phyloP scores from a whole-genome alignment of 192 early-diverging fungal species.

The Umbelopsis isabellina region DNA sequence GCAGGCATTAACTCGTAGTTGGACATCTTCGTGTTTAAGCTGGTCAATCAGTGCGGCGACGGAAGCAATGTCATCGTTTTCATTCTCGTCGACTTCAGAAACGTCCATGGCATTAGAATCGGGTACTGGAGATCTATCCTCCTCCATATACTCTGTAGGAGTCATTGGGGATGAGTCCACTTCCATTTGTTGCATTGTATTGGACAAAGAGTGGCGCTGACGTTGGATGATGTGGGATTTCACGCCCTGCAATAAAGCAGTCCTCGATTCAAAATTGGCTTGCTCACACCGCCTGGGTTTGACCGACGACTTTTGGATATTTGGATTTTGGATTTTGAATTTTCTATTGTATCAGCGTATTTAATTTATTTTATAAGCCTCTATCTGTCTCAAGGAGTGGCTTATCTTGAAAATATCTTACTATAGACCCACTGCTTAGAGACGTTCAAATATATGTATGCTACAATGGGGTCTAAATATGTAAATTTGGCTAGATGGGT shows the following conservation, averaged over 20 bases:
- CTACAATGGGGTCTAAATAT: too few species aligned
- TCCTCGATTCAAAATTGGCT: neutral
- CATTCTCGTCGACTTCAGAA: slow-evolving; percentile 20
- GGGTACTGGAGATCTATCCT: slow-evolving; percentile 21
- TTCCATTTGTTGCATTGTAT: slow-evolving; percentile 25
- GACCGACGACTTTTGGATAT: too few species aligned
- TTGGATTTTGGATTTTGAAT: too few species aligned
- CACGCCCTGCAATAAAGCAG: slow-evolving; percentile 21
- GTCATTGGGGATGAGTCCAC: slow-evolving; percentile 22
- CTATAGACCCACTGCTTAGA: too few species aligned
- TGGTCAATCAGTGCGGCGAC: slow-evolving; percentile 93
- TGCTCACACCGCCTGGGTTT: too few species aligned
- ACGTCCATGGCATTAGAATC: slow-evolving; percentile 21
- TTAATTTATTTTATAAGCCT: too few species aligned
- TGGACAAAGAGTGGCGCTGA: slow-evolving; percentile 24
- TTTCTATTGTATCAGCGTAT: too few species aligned
- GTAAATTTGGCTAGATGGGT: too few species aligned
- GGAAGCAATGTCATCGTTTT: slow-evolving; percentile 67
- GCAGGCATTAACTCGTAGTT: slow-evolving; percentile 84
- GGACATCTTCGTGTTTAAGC: slow-evolving; percentile 90
- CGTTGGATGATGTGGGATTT: slow-evolving; percentile 16
- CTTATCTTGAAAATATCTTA: too few species aligned
- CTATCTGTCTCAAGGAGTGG: too few species aligned
- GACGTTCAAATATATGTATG: too few species aligned
- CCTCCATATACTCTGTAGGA: slow-evolving; percentile 24